A percentile compares a stretch with the other conserved stretches of the same genome.
These are phyloP conservation scores for Nothopassalora personata DNA, from an alignment of 2,329 filamentous ascomycete genomes.

Conservation along the genomic window DNA sequence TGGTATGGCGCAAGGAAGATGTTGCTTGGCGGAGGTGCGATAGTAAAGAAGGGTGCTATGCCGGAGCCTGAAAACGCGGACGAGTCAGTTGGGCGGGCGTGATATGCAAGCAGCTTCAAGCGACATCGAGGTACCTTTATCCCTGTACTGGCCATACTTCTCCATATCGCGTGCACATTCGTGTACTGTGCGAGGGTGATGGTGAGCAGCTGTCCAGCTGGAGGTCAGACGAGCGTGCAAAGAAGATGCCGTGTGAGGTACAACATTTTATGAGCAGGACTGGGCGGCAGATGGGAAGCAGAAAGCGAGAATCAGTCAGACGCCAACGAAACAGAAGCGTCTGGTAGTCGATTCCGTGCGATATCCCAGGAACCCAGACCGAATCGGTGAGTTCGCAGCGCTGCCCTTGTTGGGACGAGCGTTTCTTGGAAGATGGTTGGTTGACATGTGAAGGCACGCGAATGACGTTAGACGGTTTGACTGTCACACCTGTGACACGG, in stretches of 20 bases:
- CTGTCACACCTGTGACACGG: background rate
- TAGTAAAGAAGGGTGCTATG: slow-evolving; percentile 90
- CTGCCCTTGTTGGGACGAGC: background rate
- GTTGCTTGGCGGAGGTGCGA: slow-evolving; percentile 60
- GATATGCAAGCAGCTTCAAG: slow-evolving; percentile 5
- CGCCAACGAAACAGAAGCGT: background rate
- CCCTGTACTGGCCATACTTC: slow-evolving; percentile 89
- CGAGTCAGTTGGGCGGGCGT: slow-evolving; percentile 17
- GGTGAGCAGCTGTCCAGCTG: slow-evolving; percentile 27
- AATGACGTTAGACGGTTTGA: background rate
- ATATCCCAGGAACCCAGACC: background rate
- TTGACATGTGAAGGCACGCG: background rate
- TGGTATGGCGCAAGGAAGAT: slow-evolving; percentile 51
- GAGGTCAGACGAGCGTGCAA: background rate
- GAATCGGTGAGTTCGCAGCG: background rate
- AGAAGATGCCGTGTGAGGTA: background rate
- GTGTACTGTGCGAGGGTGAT: background rate
- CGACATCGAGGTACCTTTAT: slow-evolving; percentile 59
- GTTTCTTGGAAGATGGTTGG: background rate
- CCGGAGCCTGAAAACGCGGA: slow-evolving; percentile 64
- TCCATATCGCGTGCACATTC: slow-evolving; percentile 58
- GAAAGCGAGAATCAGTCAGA: background rate
- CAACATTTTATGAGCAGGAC: background rate
- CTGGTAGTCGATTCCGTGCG: background rate
- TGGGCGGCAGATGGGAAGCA: background rate